phyloP scores from a whole-genome alignment of 2,329 filamentous ascomycete species.

The Calonectria pseudoreteaudii region DNA sequence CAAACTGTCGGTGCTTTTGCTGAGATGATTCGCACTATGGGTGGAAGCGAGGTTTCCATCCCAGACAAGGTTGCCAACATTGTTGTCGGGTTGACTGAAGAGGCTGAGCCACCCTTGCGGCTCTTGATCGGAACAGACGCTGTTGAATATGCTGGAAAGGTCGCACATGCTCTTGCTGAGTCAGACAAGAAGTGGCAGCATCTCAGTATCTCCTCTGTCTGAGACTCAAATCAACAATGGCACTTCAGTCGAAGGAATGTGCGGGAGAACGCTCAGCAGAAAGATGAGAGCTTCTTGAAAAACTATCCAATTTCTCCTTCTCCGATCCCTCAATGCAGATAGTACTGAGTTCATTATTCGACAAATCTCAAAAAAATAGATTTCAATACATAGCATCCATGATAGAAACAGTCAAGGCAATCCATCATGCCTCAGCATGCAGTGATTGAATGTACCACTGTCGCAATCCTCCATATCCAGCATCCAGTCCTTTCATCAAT shows the following conservation, averaged over 20 bases:
- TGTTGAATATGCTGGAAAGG: slow-evolving; percentile 35
- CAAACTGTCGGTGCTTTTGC: slow-evolving; percentile 48
- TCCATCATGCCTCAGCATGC: too few species aligned
- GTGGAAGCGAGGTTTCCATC: slow-evolving; percentile 16
- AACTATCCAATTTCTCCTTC: too few species aligned
- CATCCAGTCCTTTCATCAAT: too few species aligned
- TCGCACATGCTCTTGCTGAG: slow-evolving; percentile 35
- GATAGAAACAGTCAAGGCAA: too few species aligned
- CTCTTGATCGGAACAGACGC: slow-evolving; percentile 48
- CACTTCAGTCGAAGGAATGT: not conserved
- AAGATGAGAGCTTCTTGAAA: too few species aligned
- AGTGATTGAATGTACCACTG: too few species aligned
- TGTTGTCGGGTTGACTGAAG: slow-evolving; percentile 42
- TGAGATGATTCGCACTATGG: not conserved
- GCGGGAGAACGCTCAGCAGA: too few species aligned
- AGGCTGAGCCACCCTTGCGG: slow-evolving; percentile 46
- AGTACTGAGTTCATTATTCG: too few species aligned
- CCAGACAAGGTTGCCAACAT: slow-evolving; percentile 43
- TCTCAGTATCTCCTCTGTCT: slow-evolving; percentile 10
- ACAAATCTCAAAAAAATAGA: too few species aligned
- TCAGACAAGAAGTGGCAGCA: slow-evolving; percentile 48
- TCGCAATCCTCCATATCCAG: too few species aligned
- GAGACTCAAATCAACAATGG: not conserved
- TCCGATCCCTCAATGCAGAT: too few species aligned
- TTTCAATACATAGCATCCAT: too few species aligned